These are phyloP conservation scores for Lippia alba DNA, from an alignment of 305 asterid genomes.

Conservation along the genomic window DNA sequence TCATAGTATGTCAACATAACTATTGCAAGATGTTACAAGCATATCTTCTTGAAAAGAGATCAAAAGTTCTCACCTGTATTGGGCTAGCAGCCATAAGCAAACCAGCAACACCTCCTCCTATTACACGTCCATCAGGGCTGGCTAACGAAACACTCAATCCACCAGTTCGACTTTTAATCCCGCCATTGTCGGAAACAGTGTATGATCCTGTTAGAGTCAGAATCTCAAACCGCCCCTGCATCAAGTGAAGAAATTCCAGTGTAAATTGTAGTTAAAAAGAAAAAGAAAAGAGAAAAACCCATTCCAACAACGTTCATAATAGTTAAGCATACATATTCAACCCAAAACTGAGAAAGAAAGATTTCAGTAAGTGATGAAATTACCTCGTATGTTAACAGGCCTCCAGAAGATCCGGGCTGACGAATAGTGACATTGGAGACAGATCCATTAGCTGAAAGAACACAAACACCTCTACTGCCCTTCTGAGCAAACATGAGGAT, in stretches of 20 bases:
- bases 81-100: slow-evolving; percentile 86
- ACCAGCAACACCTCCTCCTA: slow-evolving; percentile 92
- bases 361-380: neutral
- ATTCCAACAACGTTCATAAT: neutral
- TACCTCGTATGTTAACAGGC: slow-evolving; percentile 64
- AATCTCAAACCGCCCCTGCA: slow-evolving; percentile 97
- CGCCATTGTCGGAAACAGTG: slow-evolving; percentile 68
- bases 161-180: slow-evolving; percentile 71
- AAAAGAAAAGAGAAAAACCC: neutral
- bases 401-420: slow-evolving; percentile 93
- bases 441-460: slow-evolving; percentile 88
- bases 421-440: slow-evolving; percentile 90
- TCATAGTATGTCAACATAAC: too few species aligned
- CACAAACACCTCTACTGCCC: slow-evolving; percentile 82
- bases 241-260: slow-evolving; percentile 3
- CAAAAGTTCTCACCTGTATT: slow-evolving; percentile 56
- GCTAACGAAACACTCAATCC: slow-evolving; percentile 89
- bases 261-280: neutral
- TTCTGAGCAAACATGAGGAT: slow-evolving; percentile 80
- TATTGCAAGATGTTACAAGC: too few species aligned
- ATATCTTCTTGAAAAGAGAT: neutral
- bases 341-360: neutral
- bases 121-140: slow-evolving; percentile 89
- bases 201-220: slow-evolving; percentile 78
- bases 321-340: neutral